Evolutionary conservation across 352 stramenopile species (phyloP), one percentile per base, ranked within the genome.

Genomic region (Paralagenidium karlingii): DNA sequence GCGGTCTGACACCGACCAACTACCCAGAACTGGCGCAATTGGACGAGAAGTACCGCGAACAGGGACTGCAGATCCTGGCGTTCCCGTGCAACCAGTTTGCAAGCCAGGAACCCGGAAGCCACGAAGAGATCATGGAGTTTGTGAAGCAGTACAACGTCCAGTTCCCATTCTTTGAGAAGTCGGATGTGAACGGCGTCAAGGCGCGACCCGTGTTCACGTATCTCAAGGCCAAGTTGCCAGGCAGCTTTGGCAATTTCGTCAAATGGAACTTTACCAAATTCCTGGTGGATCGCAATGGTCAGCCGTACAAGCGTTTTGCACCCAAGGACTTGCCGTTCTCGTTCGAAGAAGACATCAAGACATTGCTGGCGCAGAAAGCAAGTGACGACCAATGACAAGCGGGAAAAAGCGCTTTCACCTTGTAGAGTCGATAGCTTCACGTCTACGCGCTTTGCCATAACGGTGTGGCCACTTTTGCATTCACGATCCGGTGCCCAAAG

Each of bases 251-350:
- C 3, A 67, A 67, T 15, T 84, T 78, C 50, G 71, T 95, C 42
- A 74, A 82, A 46, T 94, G 82, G 82, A 94, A 94, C 62, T 94
- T 89, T 46, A 83, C 69, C 19, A 94, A 91, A 55, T 96, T 96
- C 47, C 49, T 96, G 6, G 58, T 96, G 1, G 70, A 82, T 60
- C 66, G 73, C 38, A 60, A 86, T 19, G 86, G 86, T 21, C 58
- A 48, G 37, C 63, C 84, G 26, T 47, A 67, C 40, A 80, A 91
- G 50, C 63, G 86, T 8, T 95, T 61, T 40, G 63, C 58, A 0
- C 71, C 80, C 1, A 82, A 66, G 43, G 76, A 71, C 16, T 47
- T 51, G 43, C 79, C 79, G 13, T 34, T 81, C 8, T 76, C 74
- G 31, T 78, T 96, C 47, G 74, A 82, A 27, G 51, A 59, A 24